These are phyloP conservation scores for Coffea humblotiana DNA, from an alignment of 305 asterid species.

Conservation along the genomic window DNA sequence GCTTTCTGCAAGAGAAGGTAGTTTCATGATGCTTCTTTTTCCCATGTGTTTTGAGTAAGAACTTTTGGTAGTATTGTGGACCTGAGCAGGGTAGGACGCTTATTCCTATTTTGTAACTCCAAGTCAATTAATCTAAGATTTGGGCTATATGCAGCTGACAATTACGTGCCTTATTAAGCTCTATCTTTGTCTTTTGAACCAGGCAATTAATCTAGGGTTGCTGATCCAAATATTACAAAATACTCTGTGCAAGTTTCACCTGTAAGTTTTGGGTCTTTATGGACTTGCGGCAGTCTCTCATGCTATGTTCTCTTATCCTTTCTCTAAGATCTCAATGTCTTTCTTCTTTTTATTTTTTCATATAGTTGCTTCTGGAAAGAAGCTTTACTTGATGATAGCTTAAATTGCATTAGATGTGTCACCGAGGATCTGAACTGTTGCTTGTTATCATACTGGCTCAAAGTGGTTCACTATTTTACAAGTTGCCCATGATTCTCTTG, in stretches of 20 bases:
- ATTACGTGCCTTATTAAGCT: not conserved
- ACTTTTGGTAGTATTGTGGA: not conserved
- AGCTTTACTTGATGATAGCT: not conserved
- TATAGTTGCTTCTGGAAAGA: not conserved
- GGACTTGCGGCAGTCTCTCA: not conserved
- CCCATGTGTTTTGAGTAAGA: not conserved
- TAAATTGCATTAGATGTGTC: not conserved
- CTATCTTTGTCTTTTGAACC: constrained; percentile 20
- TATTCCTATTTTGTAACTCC: not conserved
- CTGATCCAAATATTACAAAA: constrained; percentile 76
- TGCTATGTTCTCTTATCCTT: not conserved
- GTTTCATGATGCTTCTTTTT: not conserved
- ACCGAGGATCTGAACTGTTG: not conserved
- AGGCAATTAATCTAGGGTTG: constrained; percentile 64
- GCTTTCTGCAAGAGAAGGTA: not conserved
- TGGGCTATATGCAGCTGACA: not conserved
- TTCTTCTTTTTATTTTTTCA: not conserved
- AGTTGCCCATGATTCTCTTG: not conserved
- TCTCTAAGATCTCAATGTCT: not conserved
- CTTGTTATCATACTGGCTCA: not conserved
- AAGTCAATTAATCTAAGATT: not conserved
- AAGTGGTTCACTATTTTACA: not conserved
- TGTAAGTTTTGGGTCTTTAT: constrained; percentile 47
- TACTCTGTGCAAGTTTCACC: constrained; percentile 84
- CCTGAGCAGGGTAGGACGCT: not conserved